Evolutionary conservation across 2,329 filamentous ascomycete genomes (phyloP).

Genomic region (Trichoderma endophyticum): DNA sequence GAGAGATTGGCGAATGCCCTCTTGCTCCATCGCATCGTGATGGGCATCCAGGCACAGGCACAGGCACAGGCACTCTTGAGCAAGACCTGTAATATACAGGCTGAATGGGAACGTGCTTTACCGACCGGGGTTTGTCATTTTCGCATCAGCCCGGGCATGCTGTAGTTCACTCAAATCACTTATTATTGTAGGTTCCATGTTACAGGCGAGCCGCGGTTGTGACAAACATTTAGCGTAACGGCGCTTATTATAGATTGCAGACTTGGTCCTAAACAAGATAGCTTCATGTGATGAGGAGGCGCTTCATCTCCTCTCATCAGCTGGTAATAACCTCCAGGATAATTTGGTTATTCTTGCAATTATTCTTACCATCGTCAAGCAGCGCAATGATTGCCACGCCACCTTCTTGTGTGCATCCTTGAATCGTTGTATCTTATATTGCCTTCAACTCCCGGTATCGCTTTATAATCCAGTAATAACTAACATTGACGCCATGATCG

Average conservation of each 20-base stretch:
- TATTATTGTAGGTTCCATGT: not conserved
- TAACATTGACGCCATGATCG: not conserved
- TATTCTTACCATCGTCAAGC: not conserved
- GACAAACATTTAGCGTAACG: not conserved
- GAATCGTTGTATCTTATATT: not conserved
- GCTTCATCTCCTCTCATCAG: not conserved
- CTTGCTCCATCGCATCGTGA: not conserved
- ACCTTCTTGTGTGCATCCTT: not conserved
- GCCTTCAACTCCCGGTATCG: constrained; percentile 2
- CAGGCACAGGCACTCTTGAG: not conserved
- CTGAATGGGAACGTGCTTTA: not conserved
- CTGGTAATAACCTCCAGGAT: not conserved
- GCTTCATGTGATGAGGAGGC: not conserved
- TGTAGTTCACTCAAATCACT: not conserved
- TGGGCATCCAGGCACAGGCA: not conserved
- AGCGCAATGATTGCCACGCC: not conserved
- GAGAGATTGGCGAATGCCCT: constrained; percentile 3
- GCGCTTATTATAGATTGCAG: not conserved
- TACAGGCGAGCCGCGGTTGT: not conserved
- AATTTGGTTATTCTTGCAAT: not conserved
- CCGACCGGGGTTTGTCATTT: not conserved
- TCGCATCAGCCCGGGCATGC: not conserved
- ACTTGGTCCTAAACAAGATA: not conserved
- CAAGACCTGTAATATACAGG: not conserved
- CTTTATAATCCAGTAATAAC: not conserved